phyloP scores from a whole-genome alignment of 768 basidiomycete genomes.

The Podaxis carcinomalis region DNA sequence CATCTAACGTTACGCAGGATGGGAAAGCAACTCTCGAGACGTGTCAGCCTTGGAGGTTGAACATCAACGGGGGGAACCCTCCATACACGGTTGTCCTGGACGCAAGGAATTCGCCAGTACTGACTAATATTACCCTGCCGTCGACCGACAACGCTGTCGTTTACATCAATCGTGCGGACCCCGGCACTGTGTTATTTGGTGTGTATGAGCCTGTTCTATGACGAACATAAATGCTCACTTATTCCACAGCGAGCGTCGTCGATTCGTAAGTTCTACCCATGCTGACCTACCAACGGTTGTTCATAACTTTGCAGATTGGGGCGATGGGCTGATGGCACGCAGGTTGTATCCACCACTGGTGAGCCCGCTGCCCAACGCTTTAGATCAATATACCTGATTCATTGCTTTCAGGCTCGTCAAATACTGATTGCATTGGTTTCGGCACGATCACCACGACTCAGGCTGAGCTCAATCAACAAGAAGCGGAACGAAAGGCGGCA shows the following conservation, averaged over 20 bases:
- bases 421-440: slow-evolving; percentile 26
- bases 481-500: slow-evolving; percentile 5
- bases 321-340: slow-evolving; percentile 31
- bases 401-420: slow-evolving; percentile 20
- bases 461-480: slow-evolving; percentile 11
- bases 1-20: slow-evolving; percentile 32
- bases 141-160: slow-evolving; percentile 33
- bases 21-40: slow-evolving; percentile 25
- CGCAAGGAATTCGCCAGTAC: slow-evolving; percentile 29
- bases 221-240: slow-evolving; percentile 5
- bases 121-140: slow-evolving; percentile 39
- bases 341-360: slow-evolving; percentile 27
- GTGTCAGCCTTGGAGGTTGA: slow-evolving; percentile 44
- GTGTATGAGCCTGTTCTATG: slow-evolving; percentile 11
- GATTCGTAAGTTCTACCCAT: slow-evolving; percentile 35
- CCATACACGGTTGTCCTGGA: slow-evolving; percentile 42
- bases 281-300: not conserved
- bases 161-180: slow-evolving; percentile 37
- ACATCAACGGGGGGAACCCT: slow-evolving; percentile 36
- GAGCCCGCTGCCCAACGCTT: not conserved
- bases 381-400: not conserved
- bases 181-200: slow-evolving; percentile 37
- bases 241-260: slow-evolving; percentile 29
- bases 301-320: slow-evolving; percentile 28
- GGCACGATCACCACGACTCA: slow-evolving; percentile 21